Base-by-base conservation (phyloP, 2,329 filamentous ascomycete genomes). In the Macrophomina tecta region DNA sequence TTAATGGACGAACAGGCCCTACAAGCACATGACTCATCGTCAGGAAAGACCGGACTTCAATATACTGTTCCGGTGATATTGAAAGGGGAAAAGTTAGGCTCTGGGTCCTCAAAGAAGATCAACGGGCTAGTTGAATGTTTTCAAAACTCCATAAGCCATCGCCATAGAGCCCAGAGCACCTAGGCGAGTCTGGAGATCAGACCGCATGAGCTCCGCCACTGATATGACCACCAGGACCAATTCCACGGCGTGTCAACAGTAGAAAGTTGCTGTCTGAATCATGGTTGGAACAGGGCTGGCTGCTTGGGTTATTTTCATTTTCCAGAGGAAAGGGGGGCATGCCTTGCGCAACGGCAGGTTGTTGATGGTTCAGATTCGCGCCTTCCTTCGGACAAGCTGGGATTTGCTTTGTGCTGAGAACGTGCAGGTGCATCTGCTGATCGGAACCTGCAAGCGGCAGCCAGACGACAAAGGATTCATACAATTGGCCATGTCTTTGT, bases 371-470 rank as follows among this genome's bases (percentile, higher is more conserved):
- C 42, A 16, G 12, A 45, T 45, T 2, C 42, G 18, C 28, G 32
- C 12, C 49, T 28, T 45, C 9, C 23, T 18, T 42, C 30, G 23
- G 53, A 18, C 23, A 42, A 30, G 23, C 9, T n/a, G 4, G 28
- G 9, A 14, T 5, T 36, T 32, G 28, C 40, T 61, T 61, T 61
- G 53, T 56, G 14, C 8, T 34, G 5, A 40, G 56, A 61, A 61
- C 48, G 56, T 46, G 23, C 40, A 40, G 36, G 55, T 58, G 53
- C 34, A 56, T 56, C n/a, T 34, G 53, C 14, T 5, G 28, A n/a
- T 45, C 16, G 14, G 18, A 32, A 6, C 16, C 56, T 36, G 40
- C 56, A 61, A 61, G 48, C 56, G 48, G 56, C 40, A 46, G 28
- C 11, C 18, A 16, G 8, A 9, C 5, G 16, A 58, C 38, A 42